Evolutionary conservation across 148 eudicot species (phyloP), one percentile per base, ranked within the genome.

Genomic region (Spergularia bocconei): DNA sequence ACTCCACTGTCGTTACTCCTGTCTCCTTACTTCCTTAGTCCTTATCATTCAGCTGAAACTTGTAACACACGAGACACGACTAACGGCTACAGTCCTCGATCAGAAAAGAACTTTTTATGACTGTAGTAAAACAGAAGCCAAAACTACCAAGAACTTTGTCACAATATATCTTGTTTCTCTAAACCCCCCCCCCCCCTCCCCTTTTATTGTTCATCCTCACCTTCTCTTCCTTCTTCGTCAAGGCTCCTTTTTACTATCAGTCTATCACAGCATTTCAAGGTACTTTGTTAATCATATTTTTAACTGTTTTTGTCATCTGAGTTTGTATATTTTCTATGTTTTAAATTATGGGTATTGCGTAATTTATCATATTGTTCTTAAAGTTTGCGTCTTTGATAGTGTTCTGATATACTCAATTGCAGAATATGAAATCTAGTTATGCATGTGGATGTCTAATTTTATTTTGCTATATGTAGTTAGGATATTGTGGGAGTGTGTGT

Each of bases 381-480:
- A 78, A 71, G 44, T 64, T 66, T 44, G 11, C 38, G 47, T 15
- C 67, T 78, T 44, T 65, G n/a, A 44, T 38, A 64, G 65, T 23
- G 5, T 11, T 78, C 14, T 29, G 59, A 56, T 15, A 16, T 78
- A 57, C 72, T 64, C 62, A 55, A 9, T 63, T 70, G 68, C 25
- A 50, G 47, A 56, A 44, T 15, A 13, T 23, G 6, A 13, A 13
- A 0, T 60, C 44, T 23, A 68, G 23, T 68, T 68, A 12, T 68
- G 68, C 25, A 13, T 2, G 3, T 56, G n/a, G 8, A 25, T 41
- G 44, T 41, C 41, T 61, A 29, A 33, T 13, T 29, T 13, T 11
- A 23, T 64, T 16, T 4, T 57, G 23, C 25, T 23, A 23, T 23
- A 0, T 23, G 25, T 23, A 23, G 25, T 23, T 23, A 23, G 25